These are phyloP conservation scores for Ceratocystis variospora DNA, from an alignment of 2,329 filamentous ascomycete species.

Conservation along the genomic window DNA sequence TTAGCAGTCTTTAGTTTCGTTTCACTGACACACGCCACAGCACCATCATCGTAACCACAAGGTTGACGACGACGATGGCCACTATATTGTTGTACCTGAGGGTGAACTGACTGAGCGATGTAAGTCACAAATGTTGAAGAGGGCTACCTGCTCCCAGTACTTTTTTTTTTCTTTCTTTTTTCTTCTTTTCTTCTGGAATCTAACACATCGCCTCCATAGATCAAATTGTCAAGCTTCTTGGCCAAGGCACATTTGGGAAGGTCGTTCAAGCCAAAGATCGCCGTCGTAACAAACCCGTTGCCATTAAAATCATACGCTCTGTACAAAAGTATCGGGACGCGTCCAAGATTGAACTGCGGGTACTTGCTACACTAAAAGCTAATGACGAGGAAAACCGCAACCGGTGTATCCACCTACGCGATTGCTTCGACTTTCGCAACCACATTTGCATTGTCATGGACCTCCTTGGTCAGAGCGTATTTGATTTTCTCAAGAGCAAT, in stretches of 20 bases:
- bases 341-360: constrained; percentile 82
- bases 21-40: constrained; percentile 4
- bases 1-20: background rate
- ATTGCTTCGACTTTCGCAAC: constrained; percentile 93
- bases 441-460: constrained; percentile 83
- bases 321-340: constrained; percentile 98
- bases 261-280: constrained; percentile 86
- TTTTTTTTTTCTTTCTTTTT: background rate
- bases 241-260: constrained; percentile 96
- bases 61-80: constrained; percentile 90
- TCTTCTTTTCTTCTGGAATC: background rate
- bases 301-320: constrained; percentile 95
- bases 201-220: constrained; percentile 38
- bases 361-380: constrained; percentile 77
- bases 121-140: constrained; percentile 29
- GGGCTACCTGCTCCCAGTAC: background rate
- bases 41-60: constrained; percentile 48
- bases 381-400: constrained; percentile 90
- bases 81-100: constrained; percentile 87
- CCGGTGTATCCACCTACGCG: constrained; percentile 87
- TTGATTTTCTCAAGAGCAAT: constrained; percentile 94
- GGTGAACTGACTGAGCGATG: constrained; percentile 78
- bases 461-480: constrained; percentile 82
- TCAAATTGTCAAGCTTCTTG: constrained; percentile 74
- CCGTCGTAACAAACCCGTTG: constrained; percentile 62